Conservation (phyloP, 495 filamentous ascomycete genomes). For the Aspergillus hancockii region DNA sequence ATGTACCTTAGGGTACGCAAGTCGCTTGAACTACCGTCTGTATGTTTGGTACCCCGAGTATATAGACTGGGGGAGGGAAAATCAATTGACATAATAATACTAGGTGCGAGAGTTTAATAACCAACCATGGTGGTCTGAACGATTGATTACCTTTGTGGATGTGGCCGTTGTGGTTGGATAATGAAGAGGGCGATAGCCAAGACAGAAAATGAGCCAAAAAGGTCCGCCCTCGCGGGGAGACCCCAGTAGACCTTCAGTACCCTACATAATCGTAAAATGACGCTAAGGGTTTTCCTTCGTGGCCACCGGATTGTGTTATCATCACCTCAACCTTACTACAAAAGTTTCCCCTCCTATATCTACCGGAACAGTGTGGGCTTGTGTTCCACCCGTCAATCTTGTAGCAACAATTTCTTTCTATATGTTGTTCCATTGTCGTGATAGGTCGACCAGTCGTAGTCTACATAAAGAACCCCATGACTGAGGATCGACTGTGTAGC, state of each 20-base stretch:
- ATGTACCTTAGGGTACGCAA: slow-evolving; percentile 20
- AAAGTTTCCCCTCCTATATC: not conserved
- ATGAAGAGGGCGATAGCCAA: slow-evolving; percentile 8
- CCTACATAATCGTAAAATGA: slow-evolving; percentile 1
- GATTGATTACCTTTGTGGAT: not conserved
- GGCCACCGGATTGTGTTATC: slow-evolving; percentile 16
- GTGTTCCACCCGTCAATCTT: not conserved
- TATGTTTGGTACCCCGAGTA: not conserved
- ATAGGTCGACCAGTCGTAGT: slow-evolving; percentile 8
- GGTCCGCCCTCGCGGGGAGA: slow-evolving; percentile 20
- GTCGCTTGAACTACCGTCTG: slow-evolving; percentile 6
- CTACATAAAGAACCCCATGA: slow-evolving; percentile 12
- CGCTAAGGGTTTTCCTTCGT: slow-evolving; percentile 16
- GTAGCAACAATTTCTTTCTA: not conserved
- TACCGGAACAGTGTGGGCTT: not conserved
- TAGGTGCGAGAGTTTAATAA: not conserved
- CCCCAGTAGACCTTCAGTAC: slow-evolving; percentile 8
- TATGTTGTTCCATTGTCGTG: not conserved
- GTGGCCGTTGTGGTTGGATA: slow-evolving; percentile 1
- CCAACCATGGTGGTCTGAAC: not conserved
- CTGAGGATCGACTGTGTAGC: slow-evolving; percentile 22
- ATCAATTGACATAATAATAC: not conserved
- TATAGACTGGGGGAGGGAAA: not conserved
- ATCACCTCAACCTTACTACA: slow-evolving; percentile 12
- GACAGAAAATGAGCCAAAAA: slow-evolving; percentile 8